Evolutionary conservation across 352 stramenopile species (phyloP), one percentile per base, ranked within the genome.

Genomic region (Globisporangium echinulatum): DNA sequence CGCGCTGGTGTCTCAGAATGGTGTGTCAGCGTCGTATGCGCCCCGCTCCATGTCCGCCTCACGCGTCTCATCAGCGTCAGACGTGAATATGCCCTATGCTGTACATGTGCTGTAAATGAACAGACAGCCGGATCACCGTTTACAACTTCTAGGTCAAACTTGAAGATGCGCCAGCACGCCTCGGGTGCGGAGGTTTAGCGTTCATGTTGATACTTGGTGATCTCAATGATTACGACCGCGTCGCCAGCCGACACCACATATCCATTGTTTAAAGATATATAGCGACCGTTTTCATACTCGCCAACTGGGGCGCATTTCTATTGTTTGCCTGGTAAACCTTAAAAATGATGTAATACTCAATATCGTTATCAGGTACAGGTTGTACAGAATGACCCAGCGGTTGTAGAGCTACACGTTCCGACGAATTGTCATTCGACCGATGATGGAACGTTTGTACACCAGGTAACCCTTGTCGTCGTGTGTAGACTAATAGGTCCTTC

Each of bases 281-380:
- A 7, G 57, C 70, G 9, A 70, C 38, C 2, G 67, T 57, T 13
- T 59, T 53, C 37, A 0, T 70, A 67, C 4, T 37, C 53, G 19
- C 72, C 59, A 14, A 60, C 61, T 2, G 50, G 0, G 17, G 17
- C 17, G 17, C 17, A 19, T 19, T 19, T 19, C 17, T 19, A 19
- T 19, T 0, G 17, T 19, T 19, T 19, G 17, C 17, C 17, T 19
- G 56, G 54, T 72, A 80, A 3, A 85, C 71, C 53, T 88, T 68
- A 4, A 85, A 64, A 57, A 81, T 85, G 59, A 82, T 79, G 59
- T 88, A 79, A 36, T 70, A 84, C n/a, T 76, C 56, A 54, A 71
- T 88, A 75, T 82, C 3, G 69, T 52, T 0, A 68, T 62, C 1
- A 90, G 57, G 46, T 72, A 88, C 4, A 72, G 59, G 49, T 84